phyloP scores from a whole-genome alignment of 2,329 filamentous ascomycete genomes.

The Ophiostoma angusticollis region DNA sequence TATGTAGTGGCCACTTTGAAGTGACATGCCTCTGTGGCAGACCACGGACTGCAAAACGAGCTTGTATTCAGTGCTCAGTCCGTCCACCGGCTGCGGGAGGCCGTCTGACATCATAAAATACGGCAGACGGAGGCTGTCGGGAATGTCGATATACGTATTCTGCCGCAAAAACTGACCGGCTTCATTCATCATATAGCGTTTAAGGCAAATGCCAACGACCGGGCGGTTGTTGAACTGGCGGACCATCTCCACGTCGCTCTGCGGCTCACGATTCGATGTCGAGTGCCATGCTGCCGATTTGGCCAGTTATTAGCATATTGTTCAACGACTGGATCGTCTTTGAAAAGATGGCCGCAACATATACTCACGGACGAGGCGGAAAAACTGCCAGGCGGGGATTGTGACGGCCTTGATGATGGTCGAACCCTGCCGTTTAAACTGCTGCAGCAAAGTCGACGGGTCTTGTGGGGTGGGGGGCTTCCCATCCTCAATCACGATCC shows the following conservation, averaged over 20 bases:
- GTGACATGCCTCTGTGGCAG: conserved; percentile 75
- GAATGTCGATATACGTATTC: conserved; percentile 82
- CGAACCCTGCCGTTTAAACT: conserved; percentile 33
- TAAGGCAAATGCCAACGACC: conserved; percentile 83
- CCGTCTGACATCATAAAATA: conserved; percentile 73
- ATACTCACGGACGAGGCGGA: conserved; percentile 70
- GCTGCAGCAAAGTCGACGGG: conserved; percentile 28
- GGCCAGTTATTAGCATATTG: too few relatives aligned
- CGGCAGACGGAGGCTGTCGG: conserved; percentile 64
- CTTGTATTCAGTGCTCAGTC: conserved; percentile 81
- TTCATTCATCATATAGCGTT: conserved; percentile 68
- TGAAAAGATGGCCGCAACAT: neutral
- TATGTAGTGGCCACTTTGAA: conserved; percentile 86
- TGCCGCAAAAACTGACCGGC: conserved; percentile 57
- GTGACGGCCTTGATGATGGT: conserved; percentile 65
- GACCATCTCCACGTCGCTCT: conserved; percentile 68
- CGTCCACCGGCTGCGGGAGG: conserved; percentile 43
- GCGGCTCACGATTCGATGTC: conserved; percentile 35
- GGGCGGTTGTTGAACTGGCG: conserved; percentile 76
- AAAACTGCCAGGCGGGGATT: conserved; percentile 97
- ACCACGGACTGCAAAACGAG: conserved; percentile 82
- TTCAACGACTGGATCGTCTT: neutral
- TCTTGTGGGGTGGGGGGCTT: conserved; percentile 27
- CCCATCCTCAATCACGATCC: conserved; percentile 40
- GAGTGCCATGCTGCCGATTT: conserved; percentile 66